Evolutionary conservation across 1,284 basidiomycete genomes (phyloP).

Genomic region (Trametes sp.): DNA sequence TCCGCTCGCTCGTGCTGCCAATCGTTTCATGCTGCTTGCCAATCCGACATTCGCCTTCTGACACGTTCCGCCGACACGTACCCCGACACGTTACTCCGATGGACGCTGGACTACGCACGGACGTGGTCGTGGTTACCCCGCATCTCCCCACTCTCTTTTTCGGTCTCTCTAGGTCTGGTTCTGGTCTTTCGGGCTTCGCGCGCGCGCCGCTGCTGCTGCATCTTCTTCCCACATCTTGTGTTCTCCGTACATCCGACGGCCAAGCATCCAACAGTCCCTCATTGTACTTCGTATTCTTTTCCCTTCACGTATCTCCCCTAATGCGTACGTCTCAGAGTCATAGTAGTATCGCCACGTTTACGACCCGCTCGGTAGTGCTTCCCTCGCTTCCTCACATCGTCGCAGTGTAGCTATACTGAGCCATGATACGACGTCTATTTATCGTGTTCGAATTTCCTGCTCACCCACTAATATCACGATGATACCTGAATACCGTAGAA

Average conservation of each 20-base stretch:
- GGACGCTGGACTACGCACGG: constrained; percentile 2
- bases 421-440: constrained; percentile 7
- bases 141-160: background rate
- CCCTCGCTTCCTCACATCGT: background rate
- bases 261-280: background rate
- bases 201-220: background rate
- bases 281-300: background rate
- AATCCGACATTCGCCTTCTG: background rate
- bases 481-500: no score
- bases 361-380: background rate
- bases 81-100: background rate
- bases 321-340: no score
- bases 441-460: background rate
- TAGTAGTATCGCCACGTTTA: constrained; percentile 3
- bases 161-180: background rate
- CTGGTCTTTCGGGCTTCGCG: background rate
- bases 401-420: background rate
- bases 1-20: background rate
- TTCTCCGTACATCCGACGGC: no score
- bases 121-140: background rate
- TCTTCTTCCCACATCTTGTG: background rate
- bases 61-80: background rate
- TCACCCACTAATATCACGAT: no score
- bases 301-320: no score
- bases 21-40: background rate